Conservation (phyloP, 345 rosid species). For the Nephelium lappaceum region DNA sequence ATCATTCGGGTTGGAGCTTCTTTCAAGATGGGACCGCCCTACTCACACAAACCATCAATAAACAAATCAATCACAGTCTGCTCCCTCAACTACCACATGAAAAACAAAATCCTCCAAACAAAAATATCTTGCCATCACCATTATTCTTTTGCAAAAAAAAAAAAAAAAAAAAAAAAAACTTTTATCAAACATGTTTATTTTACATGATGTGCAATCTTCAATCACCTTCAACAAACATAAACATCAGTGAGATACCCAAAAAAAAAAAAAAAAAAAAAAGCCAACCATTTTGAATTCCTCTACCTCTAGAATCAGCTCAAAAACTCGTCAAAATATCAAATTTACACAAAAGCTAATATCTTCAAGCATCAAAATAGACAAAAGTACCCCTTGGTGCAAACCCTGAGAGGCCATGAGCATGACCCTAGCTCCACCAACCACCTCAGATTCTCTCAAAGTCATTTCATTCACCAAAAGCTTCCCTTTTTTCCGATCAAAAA, state of each 20-base stretch:
- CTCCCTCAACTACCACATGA: not conserved
- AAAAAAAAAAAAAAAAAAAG: too few relatives aligned
- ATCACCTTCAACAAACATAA: not conserved
- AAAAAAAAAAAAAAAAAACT: not conserved
- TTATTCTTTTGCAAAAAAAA: not conserved
- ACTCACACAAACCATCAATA: constrained; percentile 17
- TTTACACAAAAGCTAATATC: not conserved
- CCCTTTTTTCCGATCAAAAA: constrained; percentile 41
- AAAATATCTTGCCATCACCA: not conserved
- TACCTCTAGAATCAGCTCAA: not conserved
- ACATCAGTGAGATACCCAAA: not conserved
- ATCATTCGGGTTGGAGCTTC: constrained; percentile 57
- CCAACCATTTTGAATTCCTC: not conserved
- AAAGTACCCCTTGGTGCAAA: constrained; percentile 85
- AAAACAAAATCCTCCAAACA: not conserved
- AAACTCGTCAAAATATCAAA: not conserved
- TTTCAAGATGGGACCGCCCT: constrained; percentile 79
- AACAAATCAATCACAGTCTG: not conserved
- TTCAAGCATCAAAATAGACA: not conserved
- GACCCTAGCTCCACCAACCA: constrained; percentile 70
- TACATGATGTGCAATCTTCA: not conserved
- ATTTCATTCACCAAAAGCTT: constrained; percentile 67
- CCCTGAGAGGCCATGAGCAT: constrained; percentile 96
- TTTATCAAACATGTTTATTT: not conserved
- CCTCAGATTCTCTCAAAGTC: constrained; percentile 63